These are phyloP conservation scores for Phallus indusiatus DNA, from an alignment of 768 basidiomycete species.

Conservation along the genomic window DNA sequence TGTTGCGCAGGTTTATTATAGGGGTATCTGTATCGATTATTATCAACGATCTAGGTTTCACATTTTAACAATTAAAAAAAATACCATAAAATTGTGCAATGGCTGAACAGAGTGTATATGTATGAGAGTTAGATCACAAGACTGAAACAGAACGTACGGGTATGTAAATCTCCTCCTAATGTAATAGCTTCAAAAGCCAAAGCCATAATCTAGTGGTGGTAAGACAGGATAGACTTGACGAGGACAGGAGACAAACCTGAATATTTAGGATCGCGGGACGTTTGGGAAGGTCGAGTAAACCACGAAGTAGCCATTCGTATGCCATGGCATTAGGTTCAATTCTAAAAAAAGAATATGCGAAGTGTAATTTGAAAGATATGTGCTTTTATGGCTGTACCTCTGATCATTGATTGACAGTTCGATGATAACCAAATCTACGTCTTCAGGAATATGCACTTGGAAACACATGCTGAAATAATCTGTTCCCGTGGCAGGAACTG, in stretches of 20 bases:
- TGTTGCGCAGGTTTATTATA: slow-evolving; percentile 9
- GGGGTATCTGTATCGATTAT: slow-evolving; percentile 1
- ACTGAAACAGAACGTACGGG: background rate
- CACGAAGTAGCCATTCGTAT: slow-evolving; percentile 11
- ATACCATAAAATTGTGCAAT: slow-evolving; percentile 10
- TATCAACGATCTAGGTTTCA: background rate
- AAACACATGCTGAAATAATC: slow-evolving; percentile 13
- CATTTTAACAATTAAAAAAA: background rate
- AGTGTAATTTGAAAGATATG: background rate
- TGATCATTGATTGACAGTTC: slow-evolving; percentile 12
- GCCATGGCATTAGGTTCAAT: slow-evolving; percentile 8
- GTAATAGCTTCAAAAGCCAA: slow-evolving; percentile 5
- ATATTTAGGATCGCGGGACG: slow-evolving; percentile 10
- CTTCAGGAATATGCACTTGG: slow-evolving; percentile 6
- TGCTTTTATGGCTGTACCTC: background rate
- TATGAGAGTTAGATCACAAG: background rate
- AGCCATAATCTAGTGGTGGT: slow-evolving; percentile 1
- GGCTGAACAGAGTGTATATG: background rate
- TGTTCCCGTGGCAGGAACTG: slow-evolving; percentile 7
- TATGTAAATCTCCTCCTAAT: slow-evolving; percentile 11
- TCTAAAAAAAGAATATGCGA: background rate
- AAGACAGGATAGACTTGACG: background rate
- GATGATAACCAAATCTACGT: slow-evolving; percentile 10
- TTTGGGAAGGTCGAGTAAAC: slow-evolving; percentile 5
- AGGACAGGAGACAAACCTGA: slow-evolving; percentile 2